Percentiles rank a stretch among this genome's conserved stretches.
Evolutionary conservation across 2,329 filamentous ascomycete species (phyloP).

Genomic region (Xylariales sp.): DNA sequence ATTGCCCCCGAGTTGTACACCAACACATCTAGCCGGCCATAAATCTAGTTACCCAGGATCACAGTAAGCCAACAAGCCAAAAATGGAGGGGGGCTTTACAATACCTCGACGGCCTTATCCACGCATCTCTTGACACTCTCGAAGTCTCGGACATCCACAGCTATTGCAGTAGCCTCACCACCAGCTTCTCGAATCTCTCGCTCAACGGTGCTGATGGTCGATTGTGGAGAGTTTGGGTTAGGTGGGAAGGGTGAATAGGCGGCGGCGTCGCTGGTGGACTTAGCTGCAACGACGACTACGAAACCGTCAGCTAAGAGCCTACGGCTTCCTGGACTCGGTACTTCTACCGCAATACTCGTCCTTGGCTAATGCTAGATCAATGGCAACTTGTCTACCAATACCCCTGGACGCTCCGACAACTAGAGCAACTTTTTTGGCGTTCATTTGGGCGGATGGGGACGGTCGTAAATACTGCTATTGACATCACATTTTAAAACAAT

Average conservation of each 20-base stretch:
- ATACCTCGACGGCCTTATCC: constrained; percentile 62
- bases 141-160: constrained; percentile 76
- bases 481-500: constrained; percentile 9
- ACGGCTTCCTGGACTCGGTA: not conserved
- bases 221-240: constrained; percentile 77
- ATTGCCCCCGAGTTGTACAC: constrained; percentile 89
- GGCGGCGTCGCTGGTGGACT: constrained; percentile 74
- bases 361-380: constrained; percentile 79
- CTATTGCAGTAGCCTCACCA: constrained; percentile 72
- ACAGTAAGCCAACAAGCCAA: constrained; percentile 15
- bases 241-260: constrained; percentile 72
- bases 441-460: constrained; percentile 25
- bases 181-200: constrained; percentile 76
- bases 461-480: not conserved
- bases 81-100: not conserved
- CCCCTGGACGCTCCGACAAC: constrained; percentile 82
- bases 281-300: constrained; percentile 80
- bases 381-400: constrained; percentile 82
- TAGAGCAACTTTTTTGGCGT: constrained; percentile 68
- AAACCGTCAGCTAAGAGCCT: constrained; percentile 11
- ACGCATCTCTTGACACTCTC: constrained; percentile 71
- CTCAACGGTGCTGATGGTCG: constrained; percentile 83
- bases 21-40: constrained; percentile 76
- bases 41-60: constrained; percentile 54
- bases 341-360: constrained; percentile 74